These are phyloP conservation scores for Exophiala dermatitidis DNA, from an alignment of 2,329 filamentous ascomycete genomes.

Conservation along the genomic window DNA sequence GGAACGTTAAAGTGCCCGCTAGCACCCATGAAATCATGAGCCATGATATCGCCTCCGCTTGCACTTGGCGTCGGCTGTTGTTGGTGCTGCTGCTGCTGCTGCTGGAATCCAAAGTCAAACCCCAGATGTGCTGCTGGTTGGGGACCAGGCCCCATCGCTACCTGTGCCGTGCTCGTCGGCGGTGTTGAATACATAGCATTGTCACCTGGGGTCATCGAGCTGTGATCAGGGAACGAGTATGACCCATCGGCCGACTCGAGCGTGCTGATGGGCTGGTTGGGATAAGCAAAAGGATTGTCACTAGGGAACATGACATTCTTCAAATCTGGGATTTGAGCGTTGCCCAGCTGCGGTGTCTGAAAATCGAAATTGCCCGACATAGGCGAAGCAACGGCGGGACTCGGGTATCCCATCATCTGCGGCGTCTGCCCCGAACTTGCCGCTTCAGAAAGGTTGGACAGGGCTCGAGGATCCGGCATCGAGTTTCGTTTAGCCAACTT, in stretches of 20 bases:
- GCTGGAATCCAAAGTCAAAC: slow-evolving; percentile 13
- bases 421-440: slow-evolving; percentile 12
- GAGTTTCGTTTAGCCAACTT: slow-evolving; percentile 24
- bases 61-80: slow-evolving; percentile 2
- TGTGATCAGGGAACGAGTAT: slow-evolving; percentile 13
- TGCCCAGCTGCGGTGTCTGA: slow-evolving; percentile 16
- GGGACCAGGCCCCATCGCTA: slow-evolving; percentile 1
- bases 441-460: slow-evolving; percentile 20
- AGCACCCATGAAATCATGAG: slow-evolving; percentile 5
- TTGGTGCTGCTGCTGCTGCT: background rate
- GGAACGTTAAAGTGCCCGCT: slow-evolving; percentile 10
- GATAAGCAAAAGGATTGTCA: slow-evolving; percentile 45
- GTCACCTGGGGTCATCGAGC: slow-evolving; percentile 5
- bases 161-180: slow-evolving; percentile 23
- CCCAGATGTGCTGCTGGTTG: background rate
- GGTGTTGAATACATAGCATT: slow-evolving; percentile 10
- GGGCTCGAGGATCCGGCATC: slow-evolving; percentile 27
- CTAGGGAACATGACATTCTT: slow-evolving; percentile 47
- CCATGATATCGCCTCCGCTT: background rate
- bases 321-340: slow-evolving; percentile 38
- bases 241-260: slow-evolving; percentile 20
- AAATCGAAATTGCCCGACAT: slow-evolving; percentile 26
- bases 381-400: slow-evolving; percentile 23
- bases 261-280: slow-evolving; percentile 37
- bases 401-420: slow-evolving; percentile 25